Evolutionary conservation across 805 yeast species (phyloP).

Genomic region (Sungouiozyma ichnusensis): DNA sequence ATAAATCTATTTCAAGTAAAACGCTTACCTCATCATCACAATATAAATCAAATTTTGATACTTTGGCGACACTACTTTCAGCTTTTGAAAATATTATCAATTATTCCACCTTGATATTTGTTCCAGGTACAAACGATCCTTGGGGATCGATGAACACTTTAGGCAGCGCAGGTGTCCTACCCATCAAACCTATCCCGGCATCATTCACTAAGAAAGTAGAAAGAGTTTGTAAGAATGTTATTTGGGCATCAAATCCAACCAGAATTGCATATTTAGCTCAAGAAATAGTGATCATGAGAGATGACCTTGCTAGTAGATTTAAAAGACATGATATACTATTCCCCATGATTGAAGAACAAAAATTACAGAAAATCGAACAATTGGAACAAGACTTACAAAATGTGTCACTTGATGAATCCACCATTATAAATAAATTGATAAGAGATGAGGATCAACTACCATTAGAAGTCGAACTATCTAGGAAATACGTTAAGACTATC

Average conservation of each 20-base stretch:
- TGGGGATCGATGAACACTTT: constrained; percentile 70
- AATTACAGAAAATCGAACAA: constrained; percentile 10
- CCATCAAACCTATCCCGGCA: constrained; percentile 61
- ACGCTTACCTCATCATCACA: constrained; percentile 39
- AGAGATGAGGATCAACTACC: constrained; percentile 31
- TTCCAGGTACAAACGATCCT: constrained; percentile 91
- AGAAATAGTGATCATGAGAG: constrained; percentile 67
- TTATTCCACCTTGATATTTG: constrained; percentile 49
- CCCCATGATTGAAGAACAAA: constrained; percentile 28
- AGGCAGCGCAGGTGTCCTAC: constrained; percentile 56
- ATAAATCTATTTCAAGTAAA: constrained; percentile 43
- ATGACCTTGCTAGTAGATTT: constrained; percentile 60
- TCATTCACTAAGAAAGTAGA: constrained; percentile 60
- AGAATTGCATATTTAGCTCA: constrained; percentile 72
- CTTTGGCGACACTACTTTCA: constrained; percentile 55
- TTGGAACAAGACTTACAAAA: constrained; percentile 16
- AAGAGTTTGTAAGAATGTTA: constrained; percentile 42
- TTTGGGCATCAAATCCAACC: constrained; percentile 69
- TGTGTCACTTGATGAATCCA: constrained; percentile 7
- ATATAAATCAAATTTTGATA: constrained; percentile 63
- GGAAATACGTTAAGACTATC: constrained; percentile 67
- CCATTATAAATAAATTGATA: constrained; percentile 19
- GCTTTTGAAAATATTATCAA: constrained; percentile 30
- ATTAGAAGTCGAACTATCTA: constrained; percentile 44
- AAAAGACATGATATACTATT: constrained; percentile 59